Conservation (phyloP, 352 stramenopile species). For the Phytophthora pluvialis region DNA sequence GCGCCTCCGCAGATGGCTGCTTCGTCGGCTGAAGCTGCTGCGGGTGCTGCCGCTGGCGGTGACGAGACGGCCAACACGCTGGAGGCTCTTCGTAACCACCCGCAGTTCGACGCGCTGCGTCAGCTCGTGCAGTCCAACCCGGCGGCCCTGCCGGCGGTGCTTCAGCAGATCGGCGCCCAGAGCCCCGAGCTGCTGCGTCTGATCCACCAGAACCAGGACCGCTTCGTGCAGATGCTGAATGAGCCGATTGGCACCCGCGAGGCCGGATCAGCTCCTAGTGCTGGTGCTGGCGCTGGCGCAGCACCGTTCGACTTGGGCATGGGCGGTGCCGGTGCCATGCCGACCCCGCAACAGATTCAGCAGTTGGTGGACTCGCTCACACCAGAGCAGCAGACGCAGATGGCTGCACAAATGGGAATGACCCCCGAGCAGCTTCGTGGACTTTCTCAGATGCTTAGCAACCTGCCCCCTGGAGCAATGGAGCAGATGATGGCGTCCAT, state of each 20-base stretch:
- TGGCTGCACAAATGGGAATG: constrained; percentile 89
- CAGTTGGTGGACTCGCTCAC: constrained; percentile 79
- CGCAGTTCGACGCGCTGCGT: constrained; percentile 83
- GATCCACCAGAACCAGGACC: constrained; percentile 88
- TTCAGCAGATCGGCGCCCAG: constrained; percentile 88
- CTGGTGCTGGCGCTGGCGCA: constrained; percentile 37
- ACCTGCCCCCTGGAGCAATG: constrained; percentile 80
- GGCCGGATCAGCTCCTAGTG: constrained; percentile 33
- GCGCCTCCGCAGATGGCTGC: constrained; percentile 36
- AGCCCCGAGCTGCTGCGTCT: constrained; percentile 84
- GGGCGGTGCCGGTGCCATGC: constrained; percentile 58
- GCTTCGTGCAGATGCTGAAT: constrained; percentile 91
- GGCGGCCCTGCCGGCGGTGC: constrained; percentile 69
- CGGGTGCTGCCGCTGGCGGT: constrained; percentile 14
- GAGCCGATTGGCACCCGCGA: constrained; percentile 76
- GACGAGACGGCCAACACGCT: constrained; percentile 53
- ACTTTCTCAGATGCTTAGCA: constrained; percentile 88
- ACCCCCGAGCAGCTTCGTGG: constrained; percentile 85
- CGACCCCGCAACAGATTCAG: constrained; percentile 86
- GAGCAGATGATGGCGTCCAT: constrained; percentile 90
- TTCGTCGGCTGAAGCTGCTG: constrained; percentile 9
- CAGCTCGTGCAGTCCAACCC: constrained; percentile 89
- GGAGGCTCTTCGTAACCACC: constrained; percentile 83
- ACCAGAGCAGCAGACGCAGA: constrained; percentile 79
- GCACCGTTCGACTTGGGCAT: constrained; percentile 60